These are phyloP conservation scores for Diaporthe citriasiana DNA, from an alignment of 2,329 filamentous ascomycete genomes.

Conservation along the genomic window DNA sequence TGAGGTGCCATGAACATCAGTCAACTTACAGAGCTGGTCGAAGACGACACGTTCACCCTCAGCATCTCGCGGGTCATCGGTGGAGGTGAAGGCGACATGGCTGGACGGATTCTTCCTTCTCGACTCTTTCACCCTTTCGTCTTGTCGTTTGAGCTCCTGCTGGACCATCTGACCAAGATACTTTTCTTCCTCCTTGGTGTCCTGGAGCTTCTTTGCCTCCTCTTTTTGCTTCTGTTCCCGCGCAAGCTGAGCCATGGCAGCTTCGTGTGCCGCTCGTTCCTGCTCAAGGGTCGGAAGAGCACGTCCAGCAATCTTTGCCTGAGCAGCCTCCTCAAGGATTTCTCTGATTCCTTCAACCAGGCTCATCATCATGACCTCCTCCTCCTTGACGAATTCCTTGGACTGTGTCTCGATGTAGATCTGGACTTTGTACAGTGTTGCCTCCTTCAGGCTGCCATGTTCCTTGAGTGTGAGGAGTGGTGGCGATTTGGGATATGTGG, in stretches of 20 bases:
- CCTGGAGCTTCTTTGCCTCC: slow-evolving; percentile 67
- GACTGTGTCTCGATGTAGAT: slow-evolving; percentile 73
- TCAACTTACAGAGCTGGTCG: slow-evolving; percentile 75
- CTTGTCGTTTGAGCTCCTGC: slow-evolving; percentile 78
- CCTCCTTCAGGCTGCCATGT: slow-evolving; percentile 75
- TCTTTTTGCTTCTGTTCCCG: slow-evolving; percentile 68
- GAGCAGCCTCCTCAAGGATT: slow-evolving; percentile 88
- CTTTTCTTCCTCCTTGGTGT: slow-evolving; percentile 77
- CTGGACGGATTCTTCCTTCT: slow-evolving; percentile 69
- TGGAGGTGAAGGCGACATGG: slow-evolving; percentile 34
- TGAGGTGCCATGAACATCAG: slow-evolving; percentile 73
- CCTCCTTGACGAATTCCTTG: slow-evolving; percentile 64
- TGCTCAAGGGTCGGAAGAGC: slow-evolving; percentile 89
- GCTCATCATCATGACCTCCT: slow-evolving; percentile 73
- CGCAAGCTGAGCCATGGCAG: slow-evolving; percentile 73
- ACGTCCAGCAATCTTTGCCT: slow-evolving; percentile 79
- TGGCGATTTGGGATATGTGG: slow-evolving; percentile 89
- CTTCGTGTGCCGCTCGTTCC: slow-evolving; percentile 87
- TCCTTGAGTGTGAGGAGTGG: slow-evolving; percentile 80
- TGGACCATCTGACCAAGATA: slow-evolving; percentile 79
- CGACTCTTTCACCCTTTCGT: slow-evolving; percentile 73
- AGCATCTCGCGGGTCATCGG: slow-evolving; percentile 50
- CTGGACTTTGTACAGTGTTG: slow-evolving; percentile 78
- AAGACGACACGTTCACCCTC: slow-evolving; percentile 67
- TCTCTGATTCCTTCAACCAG: slow-evolving; percentile 79